These are phyloP conservation scores for Gastrolobium bilobum DNA, from an alignment of 306 rosid species.

Conservation along the genomic window DNA sequence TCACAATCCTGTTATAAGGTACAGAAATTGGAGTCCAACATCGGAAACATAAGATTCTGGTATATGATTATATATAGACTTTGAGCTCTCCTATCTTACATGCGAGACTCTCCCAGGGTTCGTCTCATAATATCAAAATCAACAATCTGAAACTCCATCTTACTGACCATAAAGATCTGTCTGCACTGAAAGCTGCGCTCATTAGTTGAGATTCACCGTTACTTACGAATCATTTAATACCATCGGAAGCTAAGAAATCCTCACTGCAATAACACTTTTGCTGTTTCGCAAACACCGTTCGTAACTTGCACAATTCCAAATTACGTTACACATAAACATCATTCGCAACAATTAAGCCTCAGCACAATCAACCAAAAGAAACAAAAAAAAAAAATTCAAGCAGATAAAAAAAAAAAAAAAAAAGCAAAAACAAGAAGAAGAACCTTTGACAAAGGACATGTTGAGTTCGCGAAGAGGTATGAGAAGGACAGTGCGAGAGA, in stretches of 20 bases:
- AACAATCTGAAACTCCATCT: neutral
- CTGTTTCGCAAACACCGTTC: neutral
- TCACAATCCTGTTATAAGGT: too few relatives aligned
- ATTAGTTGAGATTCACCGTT: too few relatives aligned
- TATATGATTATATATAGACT: too few relatives aligned
- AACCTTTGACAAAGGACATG: conserved; percentile 83
- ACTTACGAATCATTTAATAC: neutral
- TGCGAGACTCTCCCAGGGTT: too few relatives aligned
- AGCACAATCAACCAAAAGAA: neutral
- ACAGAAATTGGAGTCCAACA: too few relatives aligned
- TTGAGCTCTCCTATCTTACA: too few relatives aligned
- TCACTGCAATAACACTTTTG: neutral
- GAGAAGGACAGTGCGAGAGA: conserved; percentile 92
- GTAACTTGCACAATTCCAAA: conserved; percentile 23
- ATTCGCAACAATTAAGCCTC: neutral
- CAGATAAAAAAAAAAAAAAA: neutral
- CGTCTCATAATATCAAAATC: neutral
- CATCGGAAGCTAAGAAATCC: neutral
- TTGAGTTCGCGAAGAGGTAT: conserved; percentile 87
- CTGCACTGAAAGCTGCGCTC: too few relatives aligned
- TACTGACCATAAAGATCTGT: too few relatives aligned
- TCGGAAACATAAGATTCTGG: too few relatives aligned
- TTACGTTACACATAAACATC: conserved; percentile 1
- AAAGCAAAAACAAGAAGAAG: neutral
- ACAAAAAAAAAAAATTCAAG: neutral